Evolutionary conservation across 495 filamentous ascomycete species (phyloP), one percentile per base, ranked within the genome.

Genomic region (Annulohypoxylon maeteangense): DNA sequence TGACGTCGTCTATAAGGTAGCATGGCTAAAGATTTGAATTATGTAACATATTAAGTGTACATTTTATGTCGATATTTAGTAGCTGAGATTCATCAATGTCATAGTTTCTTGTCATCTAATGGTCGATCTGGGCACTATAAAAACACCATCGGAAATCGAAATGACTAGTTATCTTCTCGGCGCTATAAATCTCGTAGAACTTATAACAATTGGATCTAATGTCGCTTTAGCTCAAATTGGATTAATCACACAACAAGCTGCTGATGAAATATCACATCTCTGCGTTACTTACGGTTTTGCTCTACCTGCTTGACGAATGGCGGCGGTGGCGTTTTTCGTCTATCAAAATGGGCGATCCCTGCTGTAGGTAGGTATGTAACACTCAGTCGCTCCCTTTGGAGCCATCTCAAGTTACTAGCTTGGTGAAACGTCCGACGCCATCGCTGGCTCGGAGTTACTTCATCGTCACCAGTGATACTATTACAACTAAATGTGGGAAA

Each of bases 281-380:
- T 91, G 89, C 67, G 89, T 93, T 7, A 87, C 85, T 29, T 29
- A 79, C 93, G 63, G 91, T 93, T 58, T 81, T 94, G 5, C 92
- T n/a, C n/a, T n/a, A n/a, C 91, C 0, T 88, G 88, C 1, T 76
- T 94, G 29, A 80, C 94, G n/a, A 1, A 77, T 79, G 34, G 50
- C 80, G 2, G 66, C 79, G 0, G 84, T 81, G 0, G 78, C 79
- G 36, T 11, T 83, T 83, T 91, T 58, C 73, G 71, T 32, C 73
- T 93, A 34, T 91, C 90, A 1, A 78, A 80, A 54, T 94, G 90
- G 90, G 84, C 87, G 12, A 88, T 87, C 0, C 87, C 89, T 0
- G 88, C 90, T 1, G 83, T 92, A 51, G 83, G 93, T 80, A 94
- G n/a, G n/a, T n/a, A n/a, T n/a, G 93, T 80, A 95, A 93, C 72